Conservation (phyloP, 2,329 filamentous ascomycete genomes). For the Venturia carpophila region DNA sequence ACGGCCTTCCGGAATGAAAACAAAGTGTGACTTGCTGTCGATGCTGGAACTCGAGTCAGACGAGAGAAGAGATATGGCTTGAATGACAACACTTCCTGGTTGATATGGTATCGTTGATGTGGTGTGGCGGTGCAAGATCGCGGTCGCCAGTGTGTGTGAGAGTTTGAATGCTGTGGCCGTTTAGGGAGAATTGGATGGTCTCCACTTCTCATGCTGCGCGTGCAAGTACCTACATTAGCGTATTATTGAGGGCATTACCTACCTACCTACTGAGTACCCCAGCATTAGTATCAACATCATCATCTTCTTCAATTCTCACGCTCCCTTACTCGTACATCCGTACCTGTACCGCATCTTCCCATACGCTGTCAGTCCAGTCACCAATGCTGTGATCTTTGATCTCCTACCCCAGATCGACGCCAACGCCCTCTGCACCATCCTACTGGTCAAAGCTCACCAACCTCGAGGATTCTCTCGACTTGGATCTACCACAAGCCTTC, state of each 20-base stretch:
- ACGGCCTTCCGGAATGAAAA: too few relatives aligned
- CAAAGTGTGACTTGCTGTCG: too few relatives aligned
- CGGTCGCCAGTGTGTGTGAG: background rate
- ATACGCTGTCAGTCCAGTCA: background rate
- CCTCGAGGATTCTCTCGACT: slow-evolving; percentile 10
- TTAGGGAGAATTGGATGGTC: background rate
- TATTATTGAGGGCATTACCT: too few relatives aligned
- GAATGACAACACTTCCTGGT: too few relatives aligned
- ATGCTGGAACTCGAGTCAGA: too few relatives aligned
- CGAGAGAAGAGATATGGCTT: too few relatives aligned
- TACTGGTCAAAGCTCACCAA: slow-evolving; percentile 4
- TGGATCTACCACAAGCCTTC: background rate
- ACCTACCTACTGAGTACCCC: background rate
- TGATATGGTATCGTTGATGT: too few relatives aligned
- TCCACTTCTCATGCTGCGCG: background rate
- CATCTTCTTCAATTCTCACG: background rate
- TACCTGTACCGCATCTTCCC: background rate
- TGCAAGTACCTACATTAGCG: slow-evolving; percentile 7
- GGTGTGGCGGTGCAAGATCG: too few relatives aligned
- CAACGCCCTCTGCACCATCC: background rate
- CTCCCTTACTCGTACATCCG: background rate
- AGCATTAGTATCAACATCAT: background rate
- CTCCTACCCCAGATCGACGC: background rate
- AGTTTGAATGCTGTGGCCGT: background rate
- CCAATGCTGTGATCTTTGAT: background rate